Base-by-base conservation (phyloP, 345 rosid genomes). In the Hibiscus tridactylites region DNA sequence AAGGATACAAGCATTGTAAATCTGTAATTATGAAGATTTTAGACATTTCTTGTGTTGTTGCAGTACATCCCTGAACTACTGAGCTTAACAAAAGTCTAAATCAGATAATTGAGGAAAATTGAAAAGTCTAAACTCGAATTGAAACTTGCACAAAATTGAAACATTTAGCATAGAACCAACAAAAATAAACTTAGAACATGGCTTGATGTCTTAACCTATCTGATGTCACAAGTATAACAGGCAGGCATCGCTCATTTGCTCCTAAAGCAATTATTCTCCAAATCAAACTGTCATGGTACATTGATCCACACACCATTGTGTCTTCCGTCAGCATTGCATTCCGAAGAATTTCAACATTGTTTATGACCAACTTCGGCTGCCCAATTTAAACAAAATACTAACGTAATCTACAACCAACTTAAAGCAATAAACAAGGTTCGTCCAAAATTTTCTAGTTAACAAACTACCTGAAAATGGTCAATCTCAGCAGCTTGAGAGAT, bases 281-380 rank as follows among this genome's bases (percentile, higher is more conserved):
- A 74, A 92, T 66, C 82, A 96, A 80, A 80, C 89, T 91, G 78
- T 96, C 97, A 77, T 96, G 99, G 83, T 89, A 96, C 56, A 50
- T 50, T 50, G 56, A 50, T 50, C 56, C 56, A 16, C 56, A 50
- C 56, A 50, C 56, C 17, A 15, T 15, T n/a, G 56, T 15, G 19
- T 50, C 56, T 15, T 50, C 17, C 17, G 56, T 83, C 68, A 88
- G 15, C 56, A 80, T 74, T n/a, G 98, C 92, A 79, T 68, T 86
- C 81, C 85, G 85, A 66, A 95, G 90, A 76, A 88, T 84, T 76
- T 96, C 97, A 76, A 91, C 82, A 79, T 95, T 90, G 90, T 95
- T 96, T 75, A 96, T 89, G 66, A 96, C 86, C 81, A 96, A 85
- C 88, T 96, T 96, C 24, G 96, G 98, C 99, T 95, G 98, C 82